phyloP scores from a whole-genome alignment of 148 eudicot genomes.

The Chenopodium berlandieri region DNA sequence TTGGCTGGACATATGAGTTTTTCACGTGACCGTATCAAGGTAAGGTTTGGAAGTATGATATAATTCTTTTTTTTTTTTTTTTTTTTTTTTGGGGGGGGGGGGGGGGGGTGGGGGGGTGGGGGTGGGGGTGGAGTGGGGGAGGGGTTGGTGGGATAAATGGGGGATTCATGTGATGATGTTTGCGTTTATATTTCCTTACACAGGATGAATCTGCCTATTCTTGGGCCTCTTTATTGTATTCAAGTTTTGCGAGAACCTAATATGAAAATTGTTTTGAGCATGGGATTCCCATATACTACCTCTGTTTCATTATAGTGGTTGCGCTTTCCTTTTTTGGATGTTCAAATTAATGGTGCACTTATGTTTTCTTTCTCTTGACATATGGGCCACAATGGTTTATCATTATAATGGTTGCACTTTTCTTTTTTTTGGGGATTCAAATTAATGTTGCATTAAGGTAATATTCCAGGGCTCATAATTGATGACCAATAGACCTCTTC shows the following conservation, averaged over 20 bases:
- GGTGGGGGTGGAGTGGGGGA: no score
- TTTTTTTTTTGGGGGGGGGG: no score
- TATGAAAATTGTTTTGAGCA: neutral
- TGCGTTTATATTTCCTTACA: neutral
- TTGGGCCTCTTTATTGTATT: slow-evolving; percentile 1
- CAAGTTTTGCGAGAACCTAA: neutral
- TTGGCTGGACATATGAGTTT: slow-evolving; percentile 73
- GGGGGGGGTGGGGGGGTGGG: no score
- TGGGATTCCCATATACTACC: neutral
- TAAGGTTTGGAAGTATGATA: slow-evolving; percentile 23
- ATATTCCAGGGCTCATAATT: neutral
- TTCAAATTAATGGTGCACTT: no score
- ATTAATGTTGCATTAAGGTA: neutral
- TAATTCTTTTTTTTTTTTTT: no score
- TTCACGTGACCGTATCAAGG: slow-evolving; percentile 71
- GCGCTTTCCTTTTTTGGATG: no score
- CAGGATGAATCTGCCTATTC: neutral
- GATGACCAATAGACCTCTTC: neutral
- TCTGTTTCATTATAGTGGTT: no score
- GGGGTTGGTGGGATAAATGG: no score
- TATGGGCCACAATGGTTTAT: no score
- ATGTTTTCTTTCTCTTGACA: no score
- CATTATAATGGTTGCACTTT: no score
- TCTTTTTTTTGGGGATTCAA: neutral
- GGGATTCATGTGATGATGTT: neutral